These are phyloP conservation scores for Pythium angustatum DNA, from an alignment of 352 stramenopile species.

Conservation along the genomic window DNA sequence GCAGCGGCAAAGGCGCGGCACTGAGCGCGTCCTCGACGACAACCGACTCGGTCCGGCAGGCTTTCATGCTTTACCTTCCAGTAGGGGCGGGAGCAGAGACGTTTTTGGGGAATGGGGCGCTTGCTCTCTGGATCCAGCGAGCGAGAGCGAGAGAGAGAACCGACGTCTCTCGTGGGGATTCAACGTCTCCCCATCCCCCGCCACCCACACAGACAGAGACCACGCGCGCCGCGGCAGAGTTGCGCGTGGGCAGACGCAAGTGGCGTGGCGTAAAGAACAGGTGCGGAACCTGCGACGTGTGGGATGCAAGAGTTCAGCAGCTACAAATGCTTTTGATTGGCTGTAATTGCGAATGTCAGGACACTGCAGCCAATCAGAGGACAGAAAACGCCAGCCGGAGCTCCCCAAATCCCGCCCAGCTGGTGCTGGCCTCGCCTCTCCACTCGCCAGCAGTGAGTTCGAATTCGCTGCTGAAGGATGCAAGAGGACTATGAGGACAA, in stretches of 20 bases:
- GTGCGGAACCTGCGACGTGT: constrained; percentile 25
- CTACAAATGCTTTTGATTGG: constrained; percentile 6
- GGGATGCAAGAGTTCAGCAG: constrained; percentile 21
- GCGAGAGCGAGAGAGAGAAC: too few relatives aligned
- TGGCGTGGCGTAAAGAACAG: constrained; percentile 7
- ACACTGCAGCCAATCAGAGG: constrained; percentile 11
- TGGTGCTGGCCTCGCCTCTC: constrained; percentile 17
- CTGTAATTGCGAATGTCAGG: neutral
- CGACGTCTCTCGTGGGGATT: too few relatives aligned
- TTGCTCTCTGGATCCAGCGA: too few relatives aligned
- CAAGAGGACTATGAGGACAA: too few relatives aligned
- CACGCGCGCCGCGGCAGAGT: neutral
- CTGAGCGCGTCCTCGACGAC: constrained; percentile 10
- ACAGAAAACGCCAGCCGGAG: neutral
- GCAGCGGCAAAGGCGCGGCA: neutral
- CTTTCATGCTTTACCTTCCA: constrained; percentile 8
- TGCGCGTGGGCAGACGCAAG: neutral
- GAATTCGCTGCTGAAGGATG: too few relatives aligned
- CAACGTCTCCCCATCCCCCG: too few relatives aligned
- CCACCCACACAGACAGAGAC: too few relatives aligned
- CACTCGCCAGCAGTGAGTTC: neutral
- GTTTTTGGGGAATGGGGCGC: constrained; percentile 6
- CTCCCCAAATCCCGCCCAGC: constrained; percentile 3
- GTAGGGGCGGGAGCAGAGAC: neutral
- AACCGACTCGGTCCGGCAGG: constrained; percentile 18